Percentiles rank a stretch among this genome's conserved stretches.
phyloP scores from a whole-genome alignment of 306 rosid genomes.

The Ochetophila trinervis region DNA sequence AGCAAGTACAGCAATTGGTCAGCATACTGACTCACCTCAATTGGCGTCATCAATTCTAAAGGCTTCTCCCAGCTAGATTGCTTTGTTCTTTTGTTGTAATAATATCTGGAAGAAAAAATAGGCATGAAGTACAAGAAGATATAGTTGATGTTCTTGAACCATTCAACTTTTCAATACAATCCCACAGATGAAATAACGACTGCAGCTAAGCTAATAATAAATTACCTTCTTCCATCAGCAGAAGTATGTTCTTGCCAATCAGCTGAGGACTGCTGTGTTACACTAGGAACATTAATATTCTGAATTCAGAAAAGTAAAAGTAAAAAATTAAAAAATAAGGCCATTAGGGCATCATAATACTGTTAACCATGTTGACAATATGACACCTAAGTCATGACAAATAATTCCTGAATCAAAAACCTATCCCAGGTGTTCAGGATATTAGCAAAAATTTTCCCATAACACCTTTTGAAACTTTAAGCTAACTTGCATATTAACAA shows the following conservation, averaged over 20 bases:
- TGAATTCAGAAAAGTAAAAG: slow-evolving; percentile 39
- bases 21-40: slow-evolving; percentile 68
- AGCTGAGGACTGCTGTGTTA: slow-evolving; percentile 54
- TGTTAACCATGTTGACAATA: too few species aligned
- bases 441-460: too few species aligned
- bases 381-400: too few species aligned
- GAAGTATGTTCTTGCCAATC: slow-evolving; percentile 99
- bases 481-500: too few species aligned
- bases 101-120: slow-evolving; percentile 49
- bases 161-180: neutral
- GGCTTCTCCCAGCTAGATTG: slow-evolving; percentile 99
- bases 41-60: slow-evolving; percentile 87
- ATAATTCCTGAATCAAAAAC: too few species aligned
- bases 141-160: neutral
- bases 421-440: too few species aligned
- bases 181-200: neutral
- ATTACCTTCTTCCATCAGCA: slow-evolving; percentile 89
- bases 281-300: slow-evolving; percentile 43
- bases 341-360: too few species aligned
- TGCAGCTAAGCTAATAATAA: neutral
- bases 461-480: too few species aligned
- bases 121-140: neutral
- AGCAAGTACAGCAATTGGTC: slow-evolving; percentile 18
- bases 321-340: neutral
- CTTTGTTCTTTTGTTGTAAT: slow-evolving; percentile 86